Evolutionary conservation across 2,329 filamentous ascomycete genomes (phyloP).

Genomic region (Calonectria hawksworthii): DNA sequence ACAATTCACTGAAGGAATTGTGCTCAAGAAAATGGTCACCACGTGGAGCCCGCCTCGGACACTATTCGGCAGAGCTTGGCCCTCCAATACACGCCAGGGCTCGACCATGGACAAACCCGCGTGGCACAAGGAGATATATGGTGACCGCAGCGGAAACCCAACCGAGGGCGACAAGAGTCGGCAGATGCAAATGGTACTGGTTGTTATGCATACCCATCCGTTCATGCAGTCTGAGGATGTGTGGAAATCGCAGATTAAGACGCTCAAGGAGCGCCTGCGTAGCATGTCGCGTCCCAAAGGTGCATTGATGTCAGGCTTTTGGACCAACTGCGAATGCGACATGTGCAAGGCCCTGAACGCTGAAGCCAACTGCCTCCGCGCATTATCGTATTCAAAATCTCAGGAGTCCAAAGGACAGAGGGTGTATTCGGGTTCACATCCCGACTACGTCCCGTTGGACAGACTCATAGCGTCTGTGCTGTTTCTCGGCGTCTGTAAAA

Average conservation of each 20-base stretch:
- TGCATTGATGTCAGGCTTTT: neutral
- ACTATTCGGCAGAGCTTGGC: neutral
- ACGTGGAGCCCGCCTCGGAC: neutral
- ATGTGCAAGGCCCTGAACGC: neutral
- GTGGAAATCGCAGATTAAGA: conserved; percentile 4
- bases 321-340: neutral
- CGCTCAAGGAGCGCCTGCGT: neutral
- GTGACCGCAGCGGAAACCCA: neutral
- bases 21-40: neutral
- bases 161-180: neutral
- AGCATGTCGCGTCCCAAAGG: neutral
- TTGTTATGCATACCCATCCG: neutral
- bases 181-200: neutral
- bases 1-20: neutral
- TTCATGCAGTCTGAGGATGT: neutral
- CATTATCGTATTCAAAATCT: neutral
- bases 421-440: neutral
- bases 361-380: neutral
- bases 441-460: neutral
- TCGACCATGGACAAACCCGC: neutral
- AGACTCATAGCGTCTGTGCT: neutral
- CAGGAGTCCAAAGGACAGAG: neutral
- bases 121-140: neutral
- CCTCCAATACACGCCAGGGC: neutral
- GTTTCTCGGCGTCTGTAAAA: neutral